Base-by-base conservation (phyloP, 345 rosid genomes). In the Ceriops decandra region DNA sequence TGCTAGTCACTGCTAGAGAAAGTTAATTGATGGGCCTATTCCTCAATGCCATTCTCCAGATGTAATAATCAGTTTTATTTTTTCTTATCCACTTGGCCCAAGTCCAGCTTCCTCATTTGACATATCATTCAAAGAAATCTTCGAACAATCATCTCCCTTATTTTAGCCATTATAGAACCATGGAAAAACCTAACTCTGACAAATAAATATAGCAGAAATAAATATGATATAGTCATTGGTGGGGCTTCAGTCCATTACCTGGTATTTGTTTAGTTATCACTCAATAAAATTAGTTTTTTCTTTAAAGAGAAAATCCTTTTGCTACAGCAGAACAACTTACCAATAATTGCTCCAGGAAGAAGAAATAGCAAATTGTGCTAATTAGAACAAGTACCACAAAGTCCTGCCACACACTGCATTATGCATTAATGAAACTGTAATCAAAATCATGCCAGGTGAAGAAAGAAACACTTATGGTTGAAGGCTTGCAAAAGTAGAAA, bases 341-440 rank as follows among this genome's bases (percentile, higher is more conserved):
- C 89, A 91, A 78, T 74, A 93, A 75, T 76, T 89, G 96, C 84
- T 91, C 98, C 52, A 93, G 90, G 90, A 93, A 91, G 91, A 93
- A 93, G 88, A 93, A 93, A 81, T 93, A 93, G 82, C 96, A 91
- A 64, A 88, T 77, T 6, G 91, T 82, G 86, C 97, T 91, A 66
- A 93, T 85, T 68, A 93, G 80, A 68, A 89, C 91, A 51, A 91
- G 97, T 77, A 93, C 96, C 73, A 87, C 95, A 80, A 93, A 91
- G 72, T 93, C 98, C 78, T 89, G 97, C 87, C 97, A 90, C 36
- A 84, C 91, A 81, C 98, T 93, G 96, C 86, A 83, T 33, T 35
- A 51, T 38, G 33, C 16, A 62, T 16, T 51, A 13, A 24, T 9
- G 63, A 46, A 70, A 49, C 21, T 28, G 31, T 28, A 20, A 32